These are phyloP conservation scores for Cercis canadensis DNA, from an alignment of 306 rosid species.

Conservation along the genomic window DNA sequence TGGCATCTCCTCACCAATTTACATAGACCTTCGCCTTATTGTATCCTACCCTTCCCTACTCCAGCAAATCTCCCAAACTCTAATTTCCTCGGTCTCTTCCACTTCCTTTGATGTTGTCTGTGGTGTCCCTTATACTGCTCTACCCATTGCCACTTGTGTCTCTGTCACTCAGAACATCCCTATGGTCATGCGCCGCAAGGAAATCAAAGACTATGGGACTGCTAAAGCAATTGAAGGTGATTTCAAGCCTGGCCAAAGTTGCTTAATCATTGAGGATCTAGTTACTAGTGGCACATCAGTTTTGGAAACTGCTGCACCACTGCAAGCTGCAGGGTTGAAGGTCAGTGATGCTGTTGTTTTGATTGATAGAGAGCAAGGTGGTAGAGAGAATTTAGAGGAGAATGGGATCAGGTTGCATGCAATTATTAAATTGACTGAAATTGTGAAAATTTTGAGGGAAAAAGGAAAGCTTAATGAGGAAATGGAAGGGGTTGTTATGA, in stretches of 20 bases:
- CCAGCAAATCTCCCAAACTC: constrained; percentile 72
- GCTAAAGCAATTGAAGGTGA: constrained; percentile 83
- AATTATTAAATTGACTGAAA: constrained; percentile 57
- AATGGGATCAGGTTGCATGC: constrained; percentile 75
- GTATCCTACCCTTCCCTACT: constrained; percentile 87
- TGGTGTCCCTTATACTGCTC: constrained; percentile 92
- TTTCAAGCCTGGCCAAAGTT: constrained; percentile 57
- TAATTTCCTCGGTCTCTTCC: constrained; percentile 67
- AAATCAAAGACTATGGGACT: constrained; percentile 90
- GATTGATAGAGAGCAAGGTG: constrained; percentile 93
- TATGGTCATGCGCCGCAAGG: constrained; percentile 96
- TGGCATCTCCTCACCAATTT: constrained; percentile 88
- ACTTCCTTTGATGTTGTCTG: constrained; percentile 69
- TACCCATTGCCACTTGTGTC: constrained; percentile 87
- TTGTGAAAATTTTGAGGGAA: constrained; percentile 65
- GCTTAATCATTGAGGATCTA: constrained; percentile 84
- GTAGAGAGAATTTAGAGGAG: constrained; percentile 79
- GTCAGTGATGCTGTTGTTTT: constrained; percentile 81
- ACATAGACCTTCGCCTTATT: constrained; percentile 89
- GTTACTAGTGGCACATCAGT: constrained; percentile 90
- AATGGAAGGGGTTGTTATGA: constrained; percentile 45
- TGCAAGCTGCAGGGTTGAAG: constrained; percentile 74
- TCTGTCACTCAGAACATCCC: constrained; percentile 59
- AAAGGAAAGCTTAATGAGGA: constrained; percentile 61
- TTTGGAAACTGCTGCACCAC: constrained; percentile 77